phyloP scores from a whole-genome alignment of 176 grass and related monocot genomes.

The Stipa capillata region DNA sequence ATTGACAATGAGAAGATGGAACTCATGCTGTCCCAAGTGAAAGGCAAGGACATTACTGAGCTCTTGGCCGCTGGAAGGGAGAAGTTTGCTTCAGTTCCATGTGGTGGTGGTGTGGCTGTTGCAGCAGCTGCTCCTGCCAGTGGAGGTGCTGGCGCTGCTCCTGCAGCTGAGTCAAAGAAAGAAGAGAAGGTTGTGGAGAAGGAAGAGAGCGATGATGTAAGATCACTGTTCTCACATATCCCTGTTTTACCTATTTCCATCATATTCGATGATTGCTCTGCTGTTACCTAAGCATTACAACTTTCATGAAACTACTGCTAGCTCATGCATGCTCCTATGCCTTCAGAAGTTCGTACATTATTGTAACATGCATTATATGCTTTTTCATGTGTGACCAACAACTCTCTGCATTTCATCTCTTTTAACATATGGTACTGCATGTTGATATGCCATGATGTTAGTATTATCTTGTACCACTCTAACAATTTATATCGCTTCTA shows the following conservation, averaged over 20 bases:
- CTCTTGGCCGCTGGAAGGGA: conserved; percentile 49
- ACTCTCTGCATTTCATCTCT: no score
- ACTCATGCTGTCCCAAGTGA: conserved; percentile 32
- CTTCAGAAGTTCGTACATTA: no score
- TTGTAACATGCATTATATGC: no score
- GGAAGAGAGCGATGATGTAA: conserved; percentile 65
- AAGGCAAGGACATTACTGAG: conserved; percentile 50
- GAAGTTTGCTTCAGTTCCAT: conserved; percentile 56
- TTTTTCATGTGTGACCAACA: no score
- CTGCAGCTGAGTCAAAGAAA: conserved; percentile 48
- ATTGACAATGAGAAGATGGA: conserved; percentile 38
- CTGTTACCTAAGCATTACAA: no score
- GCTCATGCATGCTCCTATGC: no score
- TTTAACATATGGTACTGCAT: no score
- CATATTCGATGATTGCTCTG: no score
- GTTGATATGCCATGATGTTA: no score
- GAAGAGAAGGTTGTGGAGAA: conserved; percentile 64
- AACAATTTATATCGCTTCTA: neutral
- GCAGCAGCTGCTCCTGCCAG: conserved; percentile 18
- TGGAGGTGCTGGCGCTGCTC: conserved; percentile 22
- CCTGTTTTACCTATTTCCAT: neutral
- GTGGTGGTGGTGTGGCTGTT: conserved; percentile 12
- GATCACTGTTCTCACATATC: neutral
- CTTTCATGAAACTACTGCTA: no score
- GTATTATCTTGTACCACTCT: no score